Evolutionary conservation across 345 rosid genomes (phyloP).

Genomic region (Citrus trifoliata): DNA sequence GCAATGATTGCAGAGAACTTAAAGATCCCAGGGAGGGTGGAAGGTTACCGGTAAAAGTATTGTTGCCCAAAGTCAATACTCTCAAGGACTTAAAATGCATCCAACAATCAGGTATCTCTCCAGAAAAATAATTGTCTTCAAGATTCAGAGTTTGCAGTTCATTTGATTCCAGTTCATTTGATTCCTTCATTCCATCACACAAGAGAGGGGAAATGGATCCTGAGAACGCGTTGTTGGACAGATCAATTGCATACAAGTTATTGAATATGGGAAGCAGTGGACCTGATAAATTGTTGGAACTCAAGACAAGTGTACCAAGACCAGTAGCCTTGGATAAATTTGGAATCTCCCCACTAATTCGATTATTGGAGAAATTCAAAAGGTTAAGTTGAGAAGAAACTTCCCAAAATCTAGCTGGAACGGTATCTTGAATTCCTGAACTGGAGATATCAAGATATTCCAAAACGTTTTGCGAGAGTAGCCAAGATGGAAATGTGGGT

Average conservation of each 20-base stretch:
- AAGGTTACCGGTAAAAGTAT: neutral
- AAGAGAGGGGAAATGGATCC: constrained; percentile 4
- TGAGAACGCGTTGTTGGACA: constrained; percentile 16
- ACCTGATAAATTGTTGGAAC: constrained; percentile 19
- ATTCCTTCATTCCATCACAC: neutral
- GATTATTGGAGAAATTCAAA: constrained; percentile 31
- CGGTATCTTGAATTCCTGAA: constrained; percentile 17
- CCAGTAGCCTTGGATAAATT: neutral
- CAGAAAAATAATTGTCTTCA: neutral
- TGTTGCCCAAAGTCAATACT: neutral
- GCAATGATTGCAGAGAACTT: neutral
- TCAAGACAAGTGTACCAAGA: neutral
- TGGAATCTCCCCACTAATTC: constrained; percentile 22
- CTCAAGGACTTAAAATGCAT: neutral
- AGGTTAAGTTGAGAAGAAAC: neutral
- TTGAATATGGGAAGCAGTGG: constrained; percentile 3
- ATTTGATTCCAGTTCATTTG: neutral
- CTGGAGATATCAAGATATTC: constrained; percentile 18
- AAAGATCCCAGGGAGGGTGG: constrained; percentile 6
- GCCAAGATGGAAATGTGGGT: constrained; percentile 31
- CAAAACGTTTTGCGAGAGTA: constrained; percentile 14
- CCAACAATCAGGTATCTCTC: constrained; percentile 7
- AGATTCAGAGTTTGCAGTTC: neutral
- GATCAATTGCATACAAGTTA: neutral
- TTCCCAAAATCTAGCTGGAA: constrained; percentile 28